phyloP scores from a whole-genome alignment of 2,329 filamentous ascomycete genomes.

The Colletotrichum horii region DNA sequence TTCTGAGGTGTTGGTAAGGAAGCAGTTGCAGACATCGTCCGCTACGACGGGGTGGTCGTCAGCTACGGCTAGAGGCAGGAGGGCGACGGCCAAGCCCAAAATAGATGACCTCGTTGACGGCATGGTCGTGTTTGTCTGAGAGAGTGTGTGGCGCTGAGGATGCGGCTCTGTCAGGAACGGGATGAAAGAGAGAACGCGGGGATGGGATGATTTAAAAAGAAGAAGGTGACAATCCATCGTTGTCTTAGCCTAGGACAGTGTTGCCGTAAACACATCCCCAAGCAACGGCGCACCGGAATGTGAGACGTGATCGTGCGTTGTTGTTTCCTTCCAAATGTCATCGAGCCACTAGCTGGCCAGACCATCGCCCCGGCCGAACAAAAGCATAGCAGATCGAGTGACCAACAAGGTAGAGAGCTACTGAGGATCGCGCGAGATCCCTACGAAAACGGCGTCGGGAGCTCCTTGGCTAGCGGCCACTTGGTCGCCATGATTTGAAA shows the following conservation, averaged over 20 bases:
- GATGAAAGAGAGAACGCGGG: neutral
- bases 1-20: constrained; percentile 50
- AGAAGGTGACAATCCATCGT: neutral
- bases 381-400: neutral
- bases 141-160: neutral
- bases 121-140: neutral
- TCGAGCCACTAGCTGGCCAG: neutral
- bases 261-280: neutral
- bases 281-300: constrained; percentile 15
- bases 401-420: neutral
- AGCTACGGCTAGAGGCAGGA: neutral
- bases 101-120: constrained; percentile 24
- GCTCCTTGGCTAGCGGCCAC: constrained; percentile 1
- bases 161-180: neutral
- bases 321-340: neutral
- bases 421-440: neutral
- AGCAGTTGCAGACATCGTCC: constrained; percentile 50
- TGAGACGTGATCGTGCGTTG: constrained; percentile 12
- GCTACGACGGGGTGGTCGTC: constrained; percentile 26
- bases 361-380: neutral
- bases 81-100: constrained; percentile 7
- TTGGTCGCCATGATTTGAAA: constrained; percentile 3
- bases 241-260: neutral
- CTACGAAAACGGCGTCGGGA: neutral
- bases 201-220: neutral